phyloP scores from a whole-genome alignment of 1,284 basidiomycete species.

The Cryptococcus depauperatus region DNA sequence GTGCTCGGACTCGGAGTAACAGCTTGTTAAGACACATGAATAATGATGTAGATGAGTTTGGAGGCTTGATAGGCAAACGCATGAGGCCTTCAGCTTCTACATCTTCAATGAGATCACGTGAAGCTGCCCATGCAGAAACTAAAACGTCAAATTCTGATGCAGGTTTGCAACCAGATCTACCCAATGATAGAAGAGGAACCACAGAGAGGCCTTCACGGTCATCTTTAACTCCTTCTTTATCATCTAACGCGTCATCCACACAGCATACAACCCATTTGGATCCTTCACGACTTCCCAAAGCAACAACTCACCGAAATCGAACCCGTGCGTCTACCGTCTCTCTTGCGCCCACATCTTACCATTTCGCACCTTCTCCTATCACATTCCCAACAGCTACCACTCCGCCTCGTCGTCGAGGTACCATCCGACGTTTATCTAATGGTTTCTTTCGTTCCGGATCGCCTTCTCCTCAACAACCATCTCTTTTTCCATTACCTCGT shows the following conservation, averaged over 20 bases:
- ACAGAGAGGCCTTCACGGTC: conserved; percentile 26
- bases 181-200: conserved; percentile 9
- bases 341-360: conserved; percentile 19
- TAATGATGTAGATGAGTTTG: conserved; percentile 33
- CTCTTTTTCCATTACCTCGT: conserved; percentile 33
- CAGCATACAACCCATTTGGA: conserved; percentile 3
- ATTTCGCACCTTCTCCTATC: conserved; percentile 20
- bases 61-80: conserved; percentile 10
- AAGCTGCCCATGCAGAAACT: background rate
- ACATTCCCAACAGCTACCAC: conserved; percentile 25
- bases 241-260: conserved; percentile 10
- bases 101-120: conserved; percentile 13
- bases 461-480: conserved; percentile 24
- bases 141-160: background rate
- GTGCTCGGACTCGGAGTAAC: conserved; percentile 25
- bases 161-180: background rate
- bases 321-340: conserved; percentile 30
- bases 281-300: background rate
- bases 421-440: conserved; percentile 33
- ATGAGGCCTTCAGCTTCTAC: conserved; percentile 26
- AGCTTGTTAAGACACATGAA: conserved; percentile 20
- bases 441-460: conserved; percentile 26
- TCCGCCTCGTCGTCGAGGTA: conserved; percentile 32
- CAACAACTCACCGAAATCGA: conserved; percentile 6
- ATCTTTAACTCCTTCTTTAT: conserved; percentile 17